A percentile compares a stretch with the other conserved stretches of the same genome.
Evolutionary conservation across 2,329 filamentous ascomycete genomes (phyloP).

Genomic region (Monilinia laxa): DNA sequence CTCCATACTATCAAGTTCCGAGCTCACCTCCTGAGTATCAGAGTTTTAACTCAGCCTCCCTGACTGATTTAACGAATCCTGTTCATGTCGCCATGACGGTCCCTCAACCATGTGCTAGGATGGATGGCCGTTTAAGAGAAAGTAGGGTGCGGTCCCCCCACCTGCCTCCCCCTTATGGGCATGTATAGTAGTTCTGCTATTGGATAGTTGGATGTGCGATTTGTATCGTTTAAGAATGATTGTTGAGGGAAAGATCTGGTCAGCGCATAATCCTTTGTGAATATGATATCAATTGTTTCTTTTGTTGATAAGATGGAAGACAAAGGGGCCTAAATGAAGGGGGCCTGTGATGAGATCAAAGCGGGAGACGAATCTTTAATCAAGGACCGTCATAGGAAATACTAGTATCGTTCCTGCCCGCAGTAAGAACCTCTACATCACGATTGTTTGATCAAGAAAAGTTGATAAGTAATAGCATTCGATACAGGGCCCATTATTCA

Average conservation of each 20-base stretch:
- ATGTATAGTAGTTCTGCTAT: neutral
- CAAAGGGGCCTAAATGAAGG: neutral
- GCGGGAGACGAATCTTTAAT: neutral
- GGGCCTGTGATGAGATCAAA: neutral
- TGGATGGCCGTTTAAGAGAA: neutral
- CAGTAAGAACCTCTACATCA: too few relatives aligned
- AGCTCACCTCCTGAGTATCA: neutral
- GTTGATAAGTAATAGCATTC: too few relatives aligned
- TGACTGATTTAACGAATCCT: neutral
- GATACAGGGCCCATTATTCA: too few relatives aligned
- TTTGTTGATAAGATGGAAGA: neutral
- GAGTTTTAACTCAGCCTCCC: neutral
- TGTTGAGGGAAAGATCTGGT: neutral
- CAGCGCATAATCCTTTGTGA: too few relatives aligned
- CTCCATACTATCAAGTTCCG: too few relatives aligned
- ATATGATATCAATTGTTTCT: neutral
- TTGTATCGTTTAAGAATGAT: neutral
- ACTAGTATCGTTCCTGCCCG: too few relatives aligned
- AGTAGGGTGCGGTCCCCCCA: neutral
- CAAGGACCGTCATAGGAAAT: too few relatives aligned
- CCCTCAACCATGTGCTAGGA: neutral
- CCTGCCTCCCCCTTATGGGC: neutral
- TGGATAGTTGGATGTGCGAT: neutral
- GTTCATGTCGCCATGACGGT: neutral
- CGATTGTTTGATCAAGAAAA: too few relatives aligned